Base-by-base conservation (phyloP, 164 flowering plant genomes). In the Dillenia suffruticosa region DNA sequence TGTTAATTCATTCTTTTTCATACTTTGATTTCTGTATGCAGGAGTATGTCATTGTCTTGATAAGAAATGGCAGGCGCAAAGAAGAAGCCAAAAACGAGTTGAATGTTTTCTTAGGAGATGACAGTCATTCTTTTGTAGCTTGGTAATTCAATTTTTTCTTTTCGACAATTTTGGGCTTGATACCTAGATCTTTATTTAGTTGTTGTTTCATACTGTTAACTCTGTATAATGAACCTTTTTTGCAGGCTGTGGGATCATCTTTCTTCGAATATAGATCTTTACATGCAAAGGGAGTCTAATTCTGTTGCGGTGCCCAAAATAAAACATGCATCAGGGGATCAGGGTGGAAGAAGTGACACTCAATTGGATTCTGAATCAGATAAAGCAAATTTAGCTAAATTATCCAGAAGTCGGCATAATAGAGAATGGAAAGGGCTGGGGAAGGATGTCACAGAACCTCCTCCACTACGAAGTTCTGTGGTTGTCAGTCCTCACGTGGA, bases 211-310 rank as follows among this genome's bases (percentile, higher is more conserved):
- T 40, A 56, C 52, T 40, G 13, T 53, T 55, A 16, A 49, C 44
- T 9, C 6, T 66, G 49, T 26, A 51, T 32, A 0, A 32, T 32
- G 40, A 32, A n/a, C 70, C 45, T 51, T 51, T 53, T 61, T 11
- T 63, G 57, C 73, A 94, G 99, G 99, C 73, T 94, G 63, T 94
- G 99, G 99, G 90, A 86, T 71, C 97, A 94, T 77, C 74, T 94
- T 46, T 75, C 82, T 66, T 75, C 84, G 54, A 70, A 78, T 74
- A 24, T 89, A 63, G 66, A 83, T 65, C 66, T 82, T 47, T 91
- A 91, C 73, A 79, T 78, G 15, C 78, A 74, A 51, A 56, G 22
- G 45, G 89, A 77, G 26, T 40, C 84, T 74, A 24, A 54, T 63
- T 57, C 59, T 1, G 75, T 64, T 57, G 88, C 77, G 63, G 75